Evolutionary conservation across 1,139 yeast genomes (phyloP).

Genomic region (Protomyces gravidus): DNA sequence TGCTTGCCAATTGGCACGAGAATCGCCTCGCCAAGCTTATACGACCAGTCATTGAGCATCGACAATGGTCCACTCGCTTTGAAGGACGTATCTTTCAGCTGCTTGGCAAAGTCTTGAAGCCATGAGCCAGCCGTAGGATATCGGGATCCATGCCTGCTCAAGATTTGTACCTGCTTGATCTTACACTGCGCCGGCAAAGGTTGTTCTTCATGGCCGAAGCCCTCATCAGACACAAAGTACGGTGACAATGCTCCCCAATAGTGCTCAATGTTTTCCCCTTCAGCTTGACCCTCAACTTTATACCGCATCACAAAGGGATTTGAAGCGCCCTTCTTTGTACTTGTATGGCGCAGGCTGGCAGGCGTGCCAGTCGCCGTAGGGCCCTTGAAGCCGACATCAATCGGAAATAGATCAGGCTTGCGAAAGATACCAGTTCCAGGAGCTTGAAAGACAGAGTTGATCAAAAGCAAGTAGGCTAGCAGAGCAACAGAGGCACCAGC

Average conservation of each 20-base stretch:
- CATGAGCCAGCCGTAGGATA: slow-evolving; percentile 22
- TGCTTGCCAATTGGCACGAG: slow-evolving; percentile 26
- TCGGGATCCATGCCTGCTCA: slow-evolving; percentile 23
- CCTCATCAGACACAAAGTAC: slow-evolving; percentile 12
- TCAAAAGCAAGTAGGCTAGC: slow-evolving; percentile 8
- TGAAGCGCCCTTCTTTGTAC: slow-evolving; percentile 1
- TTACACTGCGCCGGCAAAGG: slow-evolving; percentile 12
- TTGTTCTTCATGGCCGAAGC: slow-evolving; percentile 16
- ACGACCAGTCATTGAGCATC: slow-evolving; percentile 16
- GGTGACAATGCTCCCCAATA: slow-evolving; percentile 22
- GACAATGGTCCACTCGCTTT: slow-evolving; percentile 9
- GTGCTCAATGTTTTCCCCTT: slow-evolving; percentile 12
- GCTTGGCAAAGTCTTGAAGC: slow-evolving; percentile 11
- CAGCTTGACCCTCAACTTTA: slow-evolving; percentile 11
- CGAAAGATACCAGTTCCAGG: not conserved
- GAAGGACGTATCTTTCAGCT: slow-evolving; percentile 3
- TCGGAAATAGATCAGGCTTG: slow-evolving; percentile 6
- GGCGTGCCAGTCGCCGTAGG: slow-evolving; percentile 18
- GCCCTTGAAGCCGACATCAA: slow-evolving; percentile 15
- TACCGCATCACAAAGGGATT: slow-evolving; percentile 10
- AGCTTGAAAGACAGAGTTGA: slow-evolving; percentile 11
- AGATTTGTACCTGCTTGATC: slow-evolving; percentile 18
- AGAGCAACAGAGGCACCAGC: slow-evolving; percentile 1
- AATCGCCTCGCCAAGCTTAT: slow-evolving; percentile 22
- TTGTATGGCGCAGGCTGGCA: slow-evolving; percentile 4